Conservation (phyloP, 2,329 filamentous ascomycete genomes). For the Dactylella cylindrospora region DNA sequence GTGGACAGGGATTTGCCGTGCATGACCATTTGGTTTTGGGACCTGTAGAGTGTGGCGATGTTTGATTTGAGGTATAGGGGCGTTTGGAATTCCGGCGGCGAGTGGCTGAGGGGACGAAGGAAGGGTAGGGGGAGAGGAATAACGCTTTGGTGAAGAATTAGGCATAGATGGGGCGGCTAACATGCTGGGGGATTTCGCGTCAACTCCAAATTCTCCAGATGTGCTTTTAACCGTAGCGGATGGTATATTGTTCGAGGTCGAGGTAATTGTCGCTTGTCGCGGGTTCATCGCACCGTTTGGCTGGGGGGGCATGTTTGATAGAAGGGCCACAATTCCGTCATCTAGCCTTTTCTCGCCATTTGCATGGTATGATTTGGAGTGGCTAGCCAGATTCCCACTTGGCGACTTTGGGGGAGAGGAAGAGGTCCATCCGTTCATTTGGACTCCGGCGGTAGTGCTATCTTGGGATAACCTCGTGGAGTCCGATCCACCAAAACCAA, state of each 20-base stretch:
- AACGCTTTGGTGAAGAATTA: constrained; percentile 32
- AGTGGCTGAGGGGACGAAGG: constrained; percentile 9
- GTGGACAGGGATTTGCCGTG: constrained; percentile 25
- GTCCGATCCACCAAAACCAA: constrained; percentile 16
- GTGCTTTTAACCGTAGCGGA: background rate
- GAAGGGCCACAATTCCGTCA: constrained; percentile 11
- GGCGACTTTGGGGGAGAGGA: constrained; percentile 4
- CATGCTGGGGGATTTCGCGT: constrained; percentile 7
- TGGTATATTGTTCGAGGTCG: background rate
- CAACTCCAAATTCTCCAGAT: constrained; percentile 4
- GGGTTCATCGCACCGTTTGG: constrained; percentile 18
- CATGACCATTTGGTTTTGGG: constrained; percentile 40
- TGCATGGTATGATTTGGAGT: constrained; percentile 1
- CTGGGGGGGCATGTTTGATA: constrained; percentile 29
- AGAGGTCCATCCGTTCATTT: constrained; percentile 22
- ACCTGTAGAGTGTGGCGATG: constrained; percentile 49
- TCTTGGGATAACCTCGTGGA: constrained; percentile 8
- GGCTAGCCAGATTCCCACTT: no score
- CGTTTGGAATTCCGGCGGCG: background rate
- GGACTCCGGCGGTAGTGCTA: no score
- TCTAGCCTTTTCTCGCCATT: constrained; percentile 20
- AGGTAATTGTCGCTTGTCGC: background rate
- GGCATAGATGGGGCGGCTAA: constrained; percentile 17
- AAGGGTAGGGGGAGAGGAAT: constrained; percentile 32
- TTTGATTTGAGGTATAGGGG: constrained; percentile 12